Conservation (phyloP, 73 alveolate species). For the Paramecium pentaurelia region DNA sequence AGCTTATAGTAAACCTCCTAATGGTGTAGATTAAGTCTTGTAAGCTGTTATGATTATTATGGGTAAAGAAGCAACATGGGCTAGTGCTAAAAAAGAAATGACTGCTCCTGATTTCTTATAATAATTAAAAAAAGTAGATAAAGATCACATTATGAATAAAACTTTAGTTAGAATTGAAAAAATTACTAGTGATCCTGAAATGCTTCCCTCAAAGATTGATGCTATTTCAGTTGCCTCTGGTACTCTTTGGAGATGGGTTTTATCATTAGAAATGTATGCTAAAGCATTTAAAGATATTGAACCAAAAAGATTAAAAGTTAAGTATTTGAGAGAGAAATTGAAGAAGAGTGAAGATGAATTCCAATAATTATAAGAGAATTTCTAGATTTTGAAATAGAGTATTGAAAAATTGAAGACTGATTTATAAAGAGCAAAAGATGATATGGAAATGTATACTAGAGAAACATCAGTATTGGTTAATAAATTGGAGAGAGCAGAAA, state of each 20-base stretch:
- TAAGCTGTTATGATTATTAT: slow-evolving; percentile 90
- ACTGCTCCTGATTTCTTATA: slow-evolving; percentile 93
- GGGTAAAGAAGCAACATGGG: slow-evolving; percentile 83
- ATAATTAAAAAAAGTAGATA: slow-evolving; percentile 83
- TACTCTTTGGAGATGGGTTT: slow-evolving; percentile 93
- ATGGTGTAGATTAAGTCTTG: slow-evolving; percentile 90
- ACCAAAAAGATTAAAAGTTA: slow-evolving; percentile 90
- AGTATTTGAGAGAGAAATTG: slow-evolving; percentile 74
- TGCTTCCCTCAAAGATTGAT: slow-evolving; percentile 74
- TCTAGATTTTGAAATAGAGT: slow-evolving; percentile 64
- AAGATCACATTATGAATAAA: slow-evolving; percentile 76
- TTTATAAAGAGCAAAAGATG: slow-evolving; percentile 81
- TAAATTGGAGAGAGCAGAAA: slow-evolving; percentile 97
- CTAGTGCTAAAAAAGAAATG: slow-evolving; percentile 90
- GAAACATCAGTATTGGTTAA: slow-evolving; percentile 88
- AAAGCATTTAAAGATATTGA: slow-evolving; percentile 95
- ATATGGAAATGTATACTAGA: slow-evolving; percentile 80
- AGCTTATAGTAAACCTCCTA: slow-evolving; percentile 94
- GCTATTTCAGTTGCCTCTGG: slow-evolving; percentile 83
- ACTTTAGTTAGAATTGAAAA: slow-evolving; percentile 78
- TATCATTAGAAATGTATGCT: slow-evolving; percentile 93
- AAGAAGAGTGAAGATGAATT: slow-evolving; percentile 70
- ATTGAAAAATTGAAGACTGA: slow-evolving; percentile 56
- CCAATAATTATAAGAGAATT: slow-evolving; percentile 69
- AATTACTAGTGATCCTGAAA: slow-evolving; percentile 81